Evolutionary conservation across 805 yeast genomes (phyloP).

Genomic region (Starmerella stigmatis): DNA sequence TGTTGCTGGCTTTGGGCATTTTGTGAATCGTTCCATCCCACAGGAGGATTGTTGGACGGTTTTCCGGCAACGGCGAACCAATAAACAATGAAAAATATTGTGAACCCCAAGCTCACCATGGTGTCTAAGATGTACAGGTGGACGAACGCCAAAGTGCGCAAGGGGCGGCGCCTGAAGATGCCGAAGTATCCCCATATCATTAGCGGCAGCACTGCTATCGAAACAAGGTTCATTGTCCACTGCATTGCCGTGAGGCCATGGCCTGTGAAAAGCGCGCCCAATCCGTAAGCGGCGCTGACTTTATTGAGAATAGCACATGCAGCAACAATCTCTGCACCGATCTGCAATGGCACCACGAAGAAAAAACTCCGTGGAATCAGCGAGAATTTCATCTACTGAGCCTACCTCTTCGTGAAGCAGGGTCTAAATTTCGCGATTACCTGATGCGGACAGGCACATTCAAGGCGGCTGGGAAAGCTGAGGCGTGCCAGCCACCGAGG

Average conservation of each 20-base stretch:
- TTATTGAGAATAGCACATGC: slow-evolving; percentile 73
- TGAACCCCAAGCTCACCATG: slow-evolving; percentile 52
- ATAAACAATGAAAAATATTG: slow-evolving; percentile 57
- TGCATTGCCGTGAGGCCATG: slow-evolving; percentile 76
- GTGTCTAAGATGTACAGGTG: slow-evolving; percentile 61
- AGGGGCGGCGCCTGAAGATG: slow-evolving; percentile 45
- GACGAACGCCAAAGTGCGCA: slow-evolving; percentile 53
- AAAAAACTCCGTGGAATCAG: slow-evolving; percentile 44
- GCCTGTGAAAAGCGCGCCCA: slow-evolving; percentile 72
- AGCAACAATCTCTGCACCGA: slow-evolving; percentile 76
- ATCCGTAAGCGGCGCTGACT: slow-evolving; percentile 79
- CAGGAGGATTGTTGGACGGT: slow-evolving; percentile 18
- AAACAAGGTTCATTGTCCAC: slow-evolving; percentile 64
- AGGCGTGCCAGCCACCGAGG: too few relatives aligned
- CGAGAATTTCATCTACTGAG: slow-evolving; percentile 9
- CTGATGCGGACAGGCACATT: background rate
- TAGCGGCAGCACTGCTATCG: slow-evolving; percentile 52
- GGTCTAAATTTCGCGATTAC: slow-evolving; percentile 5
- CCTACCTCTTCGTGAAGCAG: too few relatives aligned
- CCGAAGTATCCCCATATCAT: slow-evolving; percentile 49
- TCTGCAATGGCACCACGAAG: slow-evolving; percentile 63
- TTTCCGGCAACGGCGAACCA: slow-evolving; percentile 48
- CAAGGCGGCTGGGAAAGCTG: background rate
- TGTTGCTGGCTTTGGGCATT: slow-evolving; percentile 4
- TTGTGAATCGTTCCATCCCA: background rate